Percentiles rank a stretch among this genome's conserved stretches.
These are phyloP conservation scores for Podospora pseudopauciseta DNA, from an alignment of 495 filamentous ascomycete species.

Conservation along the genomic window DNA sequence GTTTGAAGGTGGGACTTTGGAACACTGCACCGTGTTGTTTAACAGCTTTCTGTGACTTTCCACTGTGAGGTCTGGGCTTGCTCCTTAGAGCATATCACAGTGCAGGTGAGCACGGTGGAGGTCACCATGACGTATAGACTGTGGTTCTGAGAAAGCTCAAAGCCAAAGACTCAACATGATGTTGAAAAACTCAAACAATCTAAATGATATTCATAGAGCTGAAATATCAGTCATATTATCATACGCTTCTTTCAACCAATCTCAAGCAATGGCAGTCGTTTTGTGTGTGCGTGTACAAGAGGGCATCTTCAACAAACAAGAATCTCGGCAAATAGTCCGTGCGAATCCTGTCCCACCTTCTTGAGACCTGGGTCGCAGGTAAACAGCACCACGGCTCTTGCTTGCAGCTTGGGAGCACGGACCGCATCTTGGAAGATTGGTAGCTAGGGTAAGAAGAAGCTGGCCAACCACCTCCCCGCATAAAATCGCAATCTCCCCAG, in stretches of 20 bases:
- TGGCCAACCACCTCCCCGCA: slow-evolving; percentile 11
- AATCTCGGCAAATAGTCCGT: background rate
- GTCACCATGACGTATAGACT: background rate
- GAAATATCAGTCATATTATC: too few species aligned
- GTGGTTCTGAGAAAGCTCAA: background rate
- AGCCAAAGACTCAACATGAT: too few species aligned
- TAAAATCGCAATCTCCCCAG: slow-evolving; percentile 17
- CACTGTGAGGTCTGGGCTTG: background rate
- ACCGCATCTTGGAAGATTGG: background rate
- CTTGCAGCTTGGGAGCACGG: background rate
- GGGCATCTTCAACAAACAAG: background rate
- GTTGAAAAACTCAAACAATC: too few species aligned
- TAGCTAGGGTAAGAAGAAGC: background rate
- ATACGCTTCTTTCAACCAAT: background rate
- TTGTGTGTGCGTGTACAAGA: background rate
- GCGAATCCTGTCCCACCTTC: background rate
- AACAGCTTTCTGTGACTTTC: background rate
- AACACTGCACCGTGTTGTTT: slow-evolving; percentile 2
- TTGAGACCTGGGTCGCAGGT: background rate
- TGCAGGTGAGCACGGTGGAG: background rate
- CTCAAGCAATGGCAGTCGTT: background rate
- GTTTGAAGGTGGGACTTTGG: slow-evolving; percentile 12
- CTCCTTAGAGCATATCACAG: background rate
- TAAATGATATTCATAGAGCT: too few species aligned
- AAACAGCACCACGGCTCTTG: background rate